Evolutionary conservation across 257 asterid genomes (phyloP), one percentile per base, ranked within the genome.

Genomic region (Cinchona pubescens): DNA sequence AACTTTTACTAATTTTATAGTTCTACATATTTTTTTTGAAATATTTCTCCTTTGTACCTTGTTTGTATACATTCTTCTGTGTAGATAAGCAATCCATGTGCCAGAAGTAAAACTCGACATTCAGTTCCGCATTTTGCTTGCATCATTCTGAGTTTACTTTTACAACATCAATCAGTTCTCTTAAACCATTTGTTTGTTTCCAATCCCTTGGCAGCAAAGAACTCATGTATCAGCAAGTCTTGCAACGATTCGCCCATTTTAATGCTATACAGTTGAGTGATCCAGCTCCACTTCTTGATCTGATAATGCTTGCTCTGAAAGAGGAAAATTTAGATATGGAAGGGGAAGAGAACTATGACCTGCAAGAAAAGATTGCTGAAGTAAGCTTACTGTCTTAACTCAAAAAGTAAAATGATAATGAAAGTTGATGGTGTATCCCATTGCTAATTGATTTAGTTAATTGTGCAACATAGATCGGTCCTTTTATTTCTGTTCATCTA

Each of bases 221-320:
- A 87, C 97, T 94, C 75, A 94, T 94, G 90, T 92, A 92, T 85
- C 99, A 94, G 86, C 97, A 94, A 87, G 99, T 88, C 59, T 72
- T 94, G 69, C 84, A 88, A 74, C 90, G 98, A 68, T 94, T 94
- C 83, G 92, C 96, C 12, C 97, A 92, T 89, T 94, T 94, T 86
- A 89, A 88, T 85, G 96, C 96, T 74, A 94, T 92, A 73, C 98
- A 94, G 78, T 85, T 92, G 80, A 94, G 96, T 78, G 97, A 90
- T 69, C 96, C 99, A 10, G 97, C 98, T 76, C 90, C 96, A 66
- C 53, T 92, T 79, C 79, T 78, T 18, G 96, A 89, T 66, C 65
- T 94, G 80, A 77, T 94, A 81, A 81, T 90, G 89, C 88, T 94
- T 75, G 96, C 96, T 37, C 88, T 94, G 83, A 88, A 83, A 81